Evolutionary conservation across 2,329 filamentous ascomycete species (phyloP).

Genomic region (Ustulina deusta): DNA sequence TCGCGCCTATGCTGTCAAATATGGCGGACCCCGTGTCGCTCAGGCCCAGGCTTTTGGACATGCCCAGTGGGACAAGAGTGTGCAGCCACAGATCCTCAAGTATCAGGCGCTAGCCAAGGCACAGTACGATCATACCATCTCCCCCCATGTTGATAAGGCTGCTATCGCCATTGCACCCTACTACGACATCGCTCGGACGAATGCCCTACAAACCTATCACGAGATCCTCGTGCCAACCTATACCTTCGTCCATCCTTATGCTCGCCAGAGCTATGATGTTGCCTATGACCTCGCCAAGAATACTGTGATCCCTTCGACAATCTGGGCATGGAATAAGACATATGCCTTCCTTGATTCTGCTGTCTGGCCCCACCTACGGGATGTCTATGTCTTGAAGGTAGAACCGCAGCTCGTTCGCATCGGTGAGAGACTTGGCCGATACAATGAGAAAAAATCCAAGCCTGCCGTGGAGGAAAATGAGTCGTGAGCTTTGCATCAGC

Average conservation of each 20-base stretch:
- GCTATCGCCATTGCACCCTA: constrained; percentile 74
- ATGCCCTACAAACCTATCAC: constrained; percentile 75
- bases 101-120: constrained; percentile 70
- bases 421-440: constrained; percentile 85
- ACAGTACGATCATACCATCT: constrained; percentile 78
- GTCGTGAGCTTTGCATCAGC: constrained; percentile 45
- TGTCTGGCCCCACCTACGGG: constrained; percentile 83
- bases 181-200: constrained; percentile 73
- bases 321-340: constrained; percentile 76
- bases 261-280: constrained; percentile 73
- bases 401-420: constrained; percentile 96
- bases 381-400: constrained; percentile 89
- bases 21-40: constrained; percentile 79
- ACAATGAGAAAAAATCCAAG: constrained; percentile 65
- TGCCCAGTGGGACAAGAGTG: constrained; percentile 81
- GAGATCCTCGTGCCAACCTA: constrained; percentile 82
- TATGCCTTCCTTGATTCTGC: constrained; percentile 78
- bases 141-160: constrained; percentile 77
- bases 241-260: constrained; percentile 78
- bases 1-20: constrained; percentile 73
- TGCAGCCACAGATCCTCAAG: constrained; percentile 79
- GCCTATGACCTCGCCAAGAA: constrained; percentile 75
- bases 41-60: constrained; percentile 74
- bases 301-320: constrained; percentile 78
- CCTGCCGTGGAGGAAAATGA: constrained; percentile 50